These are phyloP conservation scores for Garcia nutans DNA, from an alignment of 345 rosid genomes.

Conservation along the genomic window DNA sequence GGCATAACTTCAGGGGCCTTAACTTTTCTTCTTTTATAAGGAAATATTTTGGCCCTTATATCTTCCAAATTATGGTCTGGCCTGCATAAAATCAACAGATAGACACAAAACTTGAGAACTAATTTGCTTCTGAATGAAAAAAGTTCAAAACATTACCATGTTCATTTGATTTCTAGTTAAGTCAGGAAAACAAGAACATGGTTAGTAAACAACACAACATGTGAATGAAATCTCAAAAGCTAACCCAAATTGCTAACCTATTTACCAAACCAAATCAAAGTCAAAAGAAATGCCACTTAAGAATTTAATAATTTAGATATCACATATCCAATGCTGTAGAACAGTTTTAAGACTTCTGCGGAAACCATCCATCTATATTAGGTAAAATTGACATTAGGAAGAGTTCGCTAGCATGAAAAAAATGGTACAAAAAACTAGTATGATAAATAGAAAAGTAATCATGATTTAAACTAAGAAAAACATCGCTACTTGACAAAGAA, in stretches of 20 bases:
- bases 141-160: background rate
- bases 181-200: background rate
- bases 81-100: conserved; percentile 40
- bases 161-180: background rate
- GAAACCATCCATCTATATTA: background rate
- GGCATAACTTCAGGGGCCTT: conserved; percentile 59
- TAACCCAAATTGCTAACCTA: background rate
- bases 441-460: background rate
- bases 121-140: background rate
- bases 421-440: background rate
- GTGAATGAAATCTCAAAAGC: background rate
- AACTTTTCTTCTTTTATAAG: conserved; percentile 67
- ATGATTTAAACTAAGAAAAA: background rate
- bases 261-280: conserved; percentile 15
- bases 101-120: background rate
- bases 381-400: background rate
- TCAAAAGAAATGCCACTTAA: background rate
- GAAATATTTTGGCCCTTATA: conserved; percentile 80
- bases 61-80: conserved; percentile 90
- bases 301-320: background rate
- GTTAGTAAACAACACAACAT: background rate
- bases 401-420: background rate
- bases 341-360: background rate
- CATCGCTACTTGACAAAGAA: background rate
- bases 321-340: background rate